These are phyloP conservation scores for Populus trichocarpa DNA, from an alignment of 441 rosid species.

Conservation along the genomic window DNA sequence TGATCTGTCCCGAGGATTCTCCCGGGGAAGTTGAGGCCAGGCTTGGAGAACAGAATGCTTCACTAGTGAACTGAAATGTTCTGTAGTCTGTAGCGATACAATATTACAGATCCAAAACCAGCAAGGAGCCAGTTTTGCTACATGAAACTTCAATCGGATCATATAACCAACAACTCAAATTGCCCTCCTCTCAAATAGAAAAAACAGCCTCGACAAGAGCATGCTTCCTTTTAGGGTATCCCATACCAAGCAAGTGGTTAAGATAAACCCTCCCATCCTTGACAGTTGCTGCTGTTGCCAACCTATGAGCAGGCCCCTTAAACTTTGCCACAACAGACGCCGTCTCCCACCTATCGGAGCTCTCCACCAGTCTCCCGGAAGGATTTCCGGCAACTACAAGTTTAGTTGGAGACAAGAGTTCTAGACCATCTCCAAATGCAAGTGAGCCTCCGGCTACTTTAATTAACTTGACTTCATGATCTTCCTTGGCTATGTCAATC, in stretches of 20 bases:
- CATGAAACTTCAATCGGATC: not conserved
- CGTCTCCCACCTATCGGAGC: constrained; percentile 78
- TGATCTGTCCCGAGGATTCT: too few relatives aligned
- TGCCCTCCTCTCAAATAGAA: constrained; percentile 12
- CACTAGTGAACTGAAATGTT: not conserved
- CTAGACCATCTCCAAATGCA: constrained; percentile 75
- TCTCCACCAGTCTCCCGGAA: constrained; percentile 65
- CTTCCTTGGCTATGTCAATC: constrained; percentile 45
- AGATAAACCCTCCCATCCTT: constrained; percentile 77
- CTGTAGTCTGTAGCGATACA: not conserved
- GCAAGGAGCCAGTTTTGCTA: not conserved
- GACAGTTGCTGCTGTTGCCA: constrained; percentile 77
- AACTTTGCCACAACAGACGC: constrained; percentile 60
- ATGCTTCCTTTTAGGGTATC: constrained; percentile 79
- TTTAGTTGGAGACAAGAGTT: constrained; percentile 57
- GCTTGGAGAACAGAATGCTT: too few relatives aligned
- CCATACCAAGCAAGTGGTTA: constrained; percentile 71
- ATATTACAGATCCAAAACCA: not conserved
- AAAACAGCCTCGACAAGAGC: constrained; percentile 73
- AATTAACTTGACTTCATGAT: constrained; percentile 43
- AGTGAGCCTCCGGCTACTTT: constrained; percentile 53
- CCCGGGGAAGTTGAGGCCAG: too few relatives aligned
- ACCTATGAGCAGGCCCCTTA: constrained; percentile 62
- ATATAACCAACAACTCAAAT: not conserved
- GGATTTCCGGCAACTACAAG: constrained; percentile 80